phyloP scores from a whole-genome alignment of 768 basidiomycete genomes.

The Leccinum uliginosum region DNA sequence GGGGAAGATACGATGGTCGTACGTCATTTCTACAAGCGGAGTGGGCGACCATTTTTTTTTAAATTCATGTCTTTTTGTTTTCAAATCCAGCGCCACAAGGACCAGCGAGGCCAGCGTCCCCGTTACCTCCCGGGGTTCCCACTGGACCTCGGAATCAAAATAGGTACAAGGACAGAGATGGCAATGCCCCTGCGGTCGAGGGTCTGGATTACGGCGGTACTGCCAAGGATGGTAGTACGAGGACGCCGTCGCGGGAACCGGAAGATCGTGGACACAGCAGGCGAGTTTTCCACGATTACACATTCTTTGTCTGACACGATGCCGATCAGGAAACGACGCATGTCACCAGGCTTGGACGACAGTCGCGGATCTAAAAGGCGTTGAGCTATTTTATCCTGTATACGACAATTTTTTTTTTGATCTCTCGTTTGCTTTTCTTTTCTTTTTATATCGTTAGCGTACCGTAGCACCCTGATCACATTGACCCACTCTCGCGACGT shows the following conservation, averaged over 20 bases:
- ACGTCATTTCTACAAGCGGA: slow-evolving; percentile 18
- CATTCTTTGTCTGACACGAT: background rate
- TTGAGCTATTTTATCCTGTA: slow-evolving; percentile 38
- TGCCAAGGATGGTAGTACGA: slow-evolving; percentile 37
- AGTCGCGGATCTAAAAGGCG: slow-evolving; percentile 66
- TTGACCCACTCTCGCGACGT: background rate
- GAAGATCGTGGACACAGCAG: slow-evolving; percentile 62
- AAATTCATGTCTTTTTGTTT: slow-evolving; percentile 4
- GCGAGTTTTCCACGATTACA: slow-evolving; percentile 30
- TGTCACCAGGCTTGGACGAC: slow-evolving; percentile 69
- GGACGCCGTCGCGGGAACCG: slow-evolving; percentile 63
- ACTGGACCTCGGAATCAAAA: slow-evolving; percentile 86
- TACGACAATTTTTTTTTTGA: slow-evolving; percentile 10
- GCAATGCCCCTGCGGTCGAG: slow-evolving; percentile 80
- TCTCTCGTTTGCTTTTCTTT: background rate
- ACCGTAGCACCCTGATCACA: background rate
- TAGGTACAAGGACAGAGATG: slow-evolving; percentile 87
- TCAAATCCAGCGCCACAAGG: slow-evolving; percentile 36
- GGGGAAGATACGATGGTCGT: slow-evolving; percentile 38
- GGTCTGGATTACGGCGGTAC: slow-evolving; percentile 83
- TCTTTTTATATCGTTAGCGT: background rate
- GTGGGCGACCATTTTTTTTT: background rate
- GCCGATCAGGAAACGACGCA: slow-evolving; percentile 59
- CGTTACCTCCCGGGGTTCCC: slow-evolving; percentile 81
- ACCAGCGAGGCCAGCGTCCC: slow-evolving; percentile 75